Evolutionary conservation across 768 basidiomycete genomes (phyloP).

Genomic region (Pleurotus cornucopiae): DNA sequence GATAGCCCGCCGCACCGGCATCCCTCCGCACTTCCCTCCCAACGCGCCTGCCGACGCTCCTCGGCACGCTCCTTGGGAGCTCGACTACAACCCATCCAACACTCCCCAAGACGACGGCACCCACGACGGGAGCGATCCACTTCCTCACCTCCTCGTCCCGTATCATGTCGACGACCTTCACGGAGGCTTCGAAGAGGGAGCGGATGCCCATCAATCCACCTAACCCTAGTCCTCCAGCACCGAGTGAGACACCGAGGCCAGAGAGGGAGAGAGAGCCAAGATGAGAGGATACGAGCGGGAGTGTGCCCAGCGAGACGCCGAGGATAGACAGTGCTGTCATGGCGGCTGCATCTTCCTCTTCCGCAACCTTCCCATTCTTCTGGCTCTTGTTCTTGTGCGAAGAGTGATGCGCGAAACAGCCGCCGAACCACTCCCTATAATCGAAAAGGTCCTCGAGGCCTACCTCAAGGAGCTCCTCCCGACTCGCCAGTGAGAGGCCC

Average conservation of each 20-base stretch:
- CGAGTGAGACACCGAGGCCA: neutral
- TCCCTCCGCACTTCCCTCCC: conserved; percentile 48
- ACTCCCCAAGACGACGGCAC: conserved; percentile 68
- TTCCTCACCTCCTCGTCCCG: conserved; percentile 68
- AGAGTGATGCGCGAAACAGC: conserved; percentile 48
- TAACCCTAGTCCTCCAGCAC: neutral
- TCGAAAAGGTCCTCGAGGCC: conserved; percentile 85
- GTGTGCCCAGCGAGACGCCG: conserved; percentile 76
- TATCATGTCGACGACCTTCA: conserved; percentile 74
- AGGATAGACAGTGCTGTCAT: conserved; percentile 59
- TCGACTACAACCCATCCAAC: conserved; percentile 82
- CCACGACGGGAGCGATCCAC: conserved; percentile 86
- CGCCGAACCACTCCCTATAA: conserved; percentile 71
- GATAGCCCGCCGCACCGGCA: neutral
- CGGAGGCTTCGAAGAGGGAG: conserved; percentile 71
- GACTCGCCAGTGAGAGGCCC: conserved; percentile 76
- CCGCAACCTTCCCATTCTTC: neutral
- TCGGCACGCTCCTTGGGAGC: conserved; percentile 83
- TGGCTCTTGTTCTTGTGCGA: neutral
- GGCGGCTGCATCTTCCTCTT: conserved; percentile 17
- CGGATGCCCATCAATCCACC: conserved; percentile 53
- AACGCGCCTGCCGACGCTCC: conserved; percentile 84
- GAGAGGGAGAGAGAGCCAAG: neutral
- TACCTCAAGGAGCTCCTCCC: conserved; percentile 74
- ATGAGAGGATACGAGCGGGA: conserved; percentile 38